Evolutionary conservation across 1,284 basidiomycete genomes (phyloP).

Genomic region (Apiotrichum sp.): DNA sequence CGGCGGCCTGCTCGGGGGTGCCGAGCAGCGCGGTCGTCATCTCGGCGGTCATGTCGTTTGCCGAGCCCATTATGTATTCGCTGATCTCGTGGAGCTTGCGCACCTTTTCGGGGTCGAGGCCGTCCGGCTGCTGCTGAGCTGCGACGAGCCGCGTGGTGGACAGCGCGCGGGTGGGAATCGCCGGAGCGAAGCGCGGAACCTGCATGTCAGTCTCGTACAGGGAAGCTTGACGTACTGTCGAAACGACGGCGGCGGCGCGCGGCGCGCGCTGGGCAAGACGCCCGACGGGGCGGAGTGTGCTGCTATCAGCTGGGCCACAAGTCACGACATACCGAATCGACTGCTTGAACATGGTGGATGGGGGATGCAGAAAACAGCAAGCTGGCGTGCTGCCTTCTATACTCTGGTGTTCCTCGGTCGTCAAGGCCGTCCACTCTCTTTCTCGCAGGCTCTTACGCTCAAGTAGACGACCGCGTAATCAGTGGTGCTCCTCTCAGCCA

Average conservation of each 20-base stretch:
- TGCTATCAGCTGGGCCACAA: no score
- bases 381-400: no score
- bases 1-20: not conserved
- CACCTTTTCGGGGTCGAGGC: not conserved
- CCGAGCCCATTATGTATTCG: not conserved
- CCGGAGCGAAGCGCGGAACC: not conserved
- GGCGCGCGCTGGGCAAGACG: not conserved
- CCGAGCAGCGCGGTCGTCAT: not conserved
- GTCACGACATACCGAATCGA: not conserved
- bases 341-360: not conserved
- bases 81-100: not conserved
- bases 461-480: no score
- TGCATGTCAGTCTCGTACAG: not conserved
- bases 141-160: not conserved
- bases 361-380: no score
- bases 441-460: no score
- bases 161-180: not conserved
- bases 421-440: no score
- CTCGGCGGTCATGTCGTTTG: not conserved
- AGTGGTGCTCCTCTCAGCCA: no score
- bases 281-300: not conserved
- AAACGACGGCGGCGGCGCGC: no score
- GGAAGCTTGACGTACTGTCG: not conserved
- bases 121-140: not conserved
- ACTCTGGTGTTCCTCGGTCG: no score